These are phyloP conservation scores for Leptomonas seymouri DNA, from an alignment of 208 protist genomes.

Conservation along the genomic window DNA sequence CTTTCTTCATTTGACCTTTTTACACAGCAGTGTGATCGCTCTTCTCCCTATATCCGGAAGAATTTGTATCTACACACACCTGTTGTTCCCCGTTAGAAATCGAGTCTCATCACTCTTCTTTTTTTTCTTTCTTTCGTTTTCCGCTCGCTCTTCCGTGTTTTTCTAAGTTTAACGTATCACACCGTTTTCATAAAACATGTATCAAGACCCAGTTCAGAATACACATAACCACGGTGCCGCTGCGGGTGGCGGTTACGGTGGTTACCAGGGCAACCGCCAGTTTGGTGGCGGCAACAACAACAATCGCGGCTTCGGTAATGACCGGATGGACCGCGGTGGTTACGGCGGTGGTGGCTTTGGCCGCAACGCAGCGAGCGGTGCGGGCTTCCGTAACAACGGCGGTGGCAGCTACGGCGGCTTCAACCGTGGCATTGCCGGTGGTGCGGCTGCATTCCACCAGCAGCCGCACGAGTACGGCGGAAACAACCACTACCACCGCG, in stretches of 20 bases:
- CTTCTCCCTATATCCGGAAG: slow-evolving; percentile 5
- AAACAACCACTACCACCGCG: slow-evolving; percentile 73
- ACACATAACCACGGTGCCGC: slow-evolving; percentile 3
- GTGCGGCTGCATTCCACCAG: slow-evolving; percentile 13
- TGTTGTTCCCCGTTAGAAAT: background rate
- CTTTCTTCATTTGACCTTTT: background rate
- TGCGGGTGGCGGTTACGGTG: slow-evolving; percentile 18
- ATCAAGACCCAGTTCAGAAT: slow-evolving; percentile 13
- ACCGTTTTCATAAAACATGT: slow-evolving; percentile 4
- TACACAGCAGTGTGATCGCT: slow-evolving; percentile 11
- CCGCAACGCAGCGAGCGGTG: slow-evolving; percentile 37
- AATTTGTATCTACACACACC: slow-evolving; percentile 1
- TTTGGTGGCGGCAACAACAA: slow-evolving; percentile 14
- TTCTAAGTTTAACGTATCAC: slow-evolving; percentile 1
- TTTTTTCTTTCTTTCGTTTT: slow-evolving; percentile 1
- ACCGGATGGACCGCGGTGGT: slow-evolving; percentile 33
- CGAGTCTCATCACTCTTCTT: background rate
- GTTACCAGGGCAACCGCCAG: slow-evolving; percentile 32
- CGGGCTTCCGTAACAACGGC: slow-evolving; percentile 25
- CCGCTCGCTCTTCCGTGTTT: background rate
- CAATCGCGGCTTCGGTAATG: slow-evolving; percentile 24
- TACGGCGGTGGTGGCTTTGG: slow-evolving; percentile 38
- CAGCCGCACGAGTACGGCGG: slow-evolving; percentile 33
- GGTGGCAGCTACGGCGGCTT: slow-evolving; percentile 31
- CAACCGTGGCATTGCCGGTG: slow-evolving; percentile 20